Evolutionary conservation across 345 rosid species (phyloP).

Genomic region (Camelina neglecta): DNA sequence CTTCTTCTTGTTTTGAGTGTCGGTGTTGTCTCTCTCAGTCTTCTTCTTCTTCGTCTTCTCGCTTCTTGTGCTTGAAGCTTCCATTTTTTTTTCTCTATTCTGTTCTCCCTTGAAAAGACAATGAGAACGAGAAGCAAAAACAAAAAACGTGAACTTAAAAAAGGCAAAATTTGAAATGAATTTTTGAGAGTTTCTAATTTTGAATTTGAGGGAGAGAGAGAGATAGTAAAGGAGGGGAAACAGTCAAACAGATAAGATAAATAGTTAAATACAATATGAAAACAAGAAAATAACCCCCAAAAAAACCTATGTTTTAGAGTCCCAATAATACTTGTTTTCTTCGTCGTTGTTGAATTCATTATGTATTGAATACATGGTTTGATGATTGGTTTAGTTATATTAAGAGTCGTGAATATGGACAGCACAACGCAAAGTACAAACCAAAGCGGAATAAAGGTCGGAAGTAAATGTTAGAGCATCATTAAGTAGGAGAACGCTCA

Average conservation of each 20-base stretch:
- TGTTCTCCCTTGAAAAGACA: not conserved
- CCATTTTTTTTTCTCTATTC: slow-evolving; percentile 17
- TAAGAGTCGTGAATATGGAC: not conserved
- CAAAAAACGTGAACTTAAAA: not conserved
- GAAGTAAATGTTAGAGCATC: not conserved
- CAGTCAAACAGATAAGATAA: not conserved
- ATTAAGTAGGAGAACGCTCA: no score
- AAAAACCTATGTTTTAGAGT: not conserved
- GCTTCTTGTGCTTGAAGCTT: slow-evolving; percentile 30
- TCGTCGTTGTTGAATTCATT: not conserved
- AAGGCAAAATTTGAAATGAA: slow-evolving; percentile 5
- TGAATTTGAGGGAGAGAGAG: not conserved
- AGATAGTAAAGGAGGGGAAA: not conserved
- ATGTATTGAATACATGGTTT: not conserved
- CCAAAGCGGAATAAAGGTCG: not conserved
- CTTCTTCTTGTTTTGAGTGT: slow-evolving; percentile 16
- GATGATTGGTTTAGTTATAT: not conserved
- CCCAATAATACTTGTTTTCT: not conserved
- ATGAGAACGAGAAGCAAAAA: slow-evolving; percentile 10
- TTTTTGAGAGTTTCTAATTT: not conserved
- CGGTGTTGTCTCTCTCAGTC: not conserved
- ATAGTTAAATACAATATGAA: not conserved
- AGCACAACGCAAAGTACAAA: slow-evolving; percentile 8
- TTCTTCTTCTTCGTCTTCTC: slow-evolving; percentile 12
- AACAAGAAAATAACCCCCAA: not conserved